Evolutionary conservation across 1,284 basidiomycete species (phyloP).

Genomic region (Apiotrichum domesticum): DNA sequence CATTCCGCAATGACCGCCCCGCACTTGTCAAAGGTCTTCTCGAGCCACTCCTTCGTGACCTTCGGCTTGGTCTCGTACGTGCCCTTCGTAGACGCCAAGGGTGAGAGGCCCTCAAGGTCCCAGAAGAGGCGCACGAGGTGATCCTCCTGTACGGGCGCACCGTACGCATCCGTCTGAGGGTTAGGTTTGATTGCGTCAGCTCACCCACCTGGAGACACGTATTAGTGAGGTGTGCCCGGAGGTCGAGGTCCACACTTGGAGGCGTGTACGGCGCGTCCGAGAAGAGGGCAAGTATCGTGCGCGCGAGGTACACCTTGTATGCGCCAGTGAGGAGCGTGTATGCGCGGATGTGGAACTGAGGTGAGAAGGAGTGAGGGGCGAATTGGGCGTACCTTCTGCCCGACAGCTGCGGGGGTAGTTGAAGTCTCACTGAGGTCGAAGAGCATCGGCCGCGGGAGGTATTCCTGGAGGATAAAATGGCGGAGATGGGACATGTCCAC

Average conservation of each 20-base stretch:
- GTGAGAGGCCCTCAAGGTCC: slow-evolving; percentile 63
- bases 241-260: slow-evolving; percentile 52
- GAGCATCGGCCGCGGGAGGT: slow-evolving; percentile 68
- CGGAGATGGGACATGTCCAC: slow-evolving; percentile 79
- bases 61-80: slow-evolving; percentile 15
- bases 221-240: slow-evolving; percentile 85
- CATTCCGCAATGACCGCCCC: slow-evolving; percentile 65
- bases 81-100: slow-evolving; percentile 28
- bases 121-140: slow-evolving; percentile 62
- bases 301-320: slow-evolving; percentile 69
- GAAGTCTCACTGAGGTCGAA: slow-evolving; percentile 55
- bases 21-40: slow-evolving; percentile 59
- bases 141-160: slow-evolving; percentile 36
- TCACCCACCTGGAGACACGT: slow-evolving; percentile 72
- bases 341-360: slow-evolving; percentile 79
- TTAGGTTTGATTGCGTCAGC: not conserved
- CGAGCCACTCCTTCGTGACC: slow-evolving; percentile 54
- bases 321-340: slow-evolving; percentile 86
- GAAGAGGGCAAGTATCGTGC: slow-evolving; percentile 80
- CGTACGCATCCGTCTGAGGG: slow-evolving; percentile 51
- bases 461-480: slow-evolving; percentile 98
- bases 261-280: slow-evolving; percentile 60
- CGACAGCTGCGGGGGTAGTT: slow-evolving; percentile 26
- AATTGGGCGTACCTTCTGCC: slow-evolving; percentile 57
- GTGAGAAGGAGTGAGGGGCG: not conserved